These are phyloP conservation scores for Psilocybe sp. DNA, from an alignment of 768 basidiomycete genomes.

Conservation along the genomic window DNA sequence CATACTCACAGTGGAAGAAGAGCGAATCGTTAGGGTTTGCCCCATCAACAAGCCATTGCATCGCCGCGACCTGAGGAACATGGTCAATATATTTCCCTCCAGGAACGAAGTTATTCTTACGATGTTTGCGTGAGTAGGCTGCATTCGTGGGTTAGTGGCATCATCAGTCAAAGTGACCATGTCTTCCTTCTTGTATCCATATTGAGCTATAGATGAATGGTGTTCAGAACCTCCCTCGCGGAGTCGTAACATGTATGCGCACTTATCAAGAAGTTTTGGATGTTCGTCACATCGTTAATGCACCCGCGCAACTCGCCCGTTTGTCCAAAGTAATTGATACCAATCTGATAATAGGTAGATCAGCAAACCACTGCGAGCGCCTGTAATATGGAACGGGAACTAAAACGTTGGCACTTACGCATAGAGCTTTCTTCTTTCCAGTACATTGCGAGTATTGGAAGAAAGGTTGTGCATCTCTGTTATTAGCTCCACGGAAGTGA, in stretches of 20 bases:
- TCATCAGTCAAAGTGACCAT: slow-evolving; percentile 88
- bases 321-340: slow-evolving; percentile 83
- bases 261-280: slow-evolving; percentile 75
- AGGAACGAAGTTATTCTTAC: slow-evolving; percentile 24
- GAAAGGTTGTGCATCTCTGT: slow-evolving; percentile 51
- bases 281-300: slow-evolving; percentile 87
- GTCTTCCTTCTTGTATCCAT: slow-evolving; percentile 70
- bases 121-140: slow-evolving; percentile 83
- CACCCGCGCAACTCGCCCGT: slow-evolving; percentile 74
- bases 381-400: background rate
- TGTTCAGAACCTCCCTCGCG: background rate
- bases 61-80: slow-evolving; percentile 58
- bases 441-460: slow-evolving; percentile 91
- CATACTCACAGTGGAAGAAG: slow-evolving; percentile 79
- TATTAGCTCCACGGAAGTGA: slow-evolving; percentile 44
- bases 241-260: slow-evolving; percentile 19
- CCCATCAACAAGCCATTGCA: slow-evolving; percentile 88
- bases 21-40: slow-evolving; percentile 82
- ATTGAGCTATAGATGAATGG: slow-evolving; percentile 38
- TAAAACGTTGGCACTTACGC: slow-evolving; percentile 44
- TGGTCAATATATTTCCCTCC: background rate
- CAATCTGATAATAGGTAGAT: slow-evolving; percentile 51
- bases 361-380: background rate
- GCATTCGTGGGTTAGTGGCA: slow-evolving; percentile 51
- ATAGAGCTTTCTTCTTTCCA: slow-evolving; percentile 85